A percentile compares a stretch with the other conserved stretches of the same genome.
These are phyloP conservation scores for Scedosporium boydii DNA, from an alignment of 2,329 filamentous ascomycete genomes.

Conservation along the genomic window DNA sequence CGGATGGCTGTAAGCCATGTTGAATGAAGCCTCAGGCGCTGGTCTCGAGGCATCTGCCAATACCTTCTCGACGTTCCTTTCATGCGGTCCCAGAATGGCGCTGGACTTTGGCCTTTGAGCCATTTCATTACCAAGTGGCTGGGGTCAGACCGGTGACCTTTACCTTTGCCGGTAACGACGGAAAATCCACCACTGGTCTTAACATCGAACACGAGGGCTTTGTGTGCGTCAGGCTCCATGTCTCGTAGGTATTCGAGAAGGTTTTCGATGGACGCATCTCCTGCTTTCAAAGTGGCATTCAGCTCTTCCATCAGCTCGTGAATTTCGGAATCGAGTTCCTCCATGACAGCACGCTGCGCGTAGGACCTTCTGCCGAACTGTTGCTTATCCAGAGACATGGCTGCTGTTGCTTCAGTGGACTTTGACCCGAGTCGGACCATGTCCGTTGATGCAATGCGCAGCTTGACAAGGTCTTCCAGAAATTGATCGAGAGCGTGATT, in stretches of 20 bases:
- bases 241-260: conserved; percentile 9
- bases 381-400: conserved; percentile 36
- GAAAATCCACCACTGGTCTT: conserved; percentile 2
- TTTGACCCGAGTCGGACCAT: conserved; percentile 60
- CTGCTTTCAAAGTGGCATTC: conserved; percentile 9
- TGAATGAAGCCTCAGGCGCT: conserved; percentile 24
- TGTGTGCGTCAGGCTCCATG: not conserved
- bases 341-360: conserved; percentile 17
- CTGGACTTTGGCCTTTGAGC: conserved; percentile 34
- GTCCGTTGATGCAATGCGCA: conserved; percentile 38
- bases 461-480: conserved; percentile 51
- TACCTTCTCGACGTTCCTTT: conserved; percentile 21
- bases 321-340: conserved; percentile 25
- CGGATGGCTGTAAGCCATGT: conserved; percentile 37
- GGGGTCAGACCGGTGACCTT: not conserved
- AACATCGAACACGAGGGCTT: not conserved
- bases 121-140: conserved; percentile 47
- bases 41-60: conserved; percentile 39
- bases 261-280: not conserved
- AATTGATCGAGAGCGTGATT: conserved; percentile 61
- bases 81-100: conserved; percentile 25
- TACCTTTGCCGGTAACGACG: not conserved
- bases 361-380: not conserved
- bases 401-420: conserved; percentile 35
- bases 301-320: conserved; percentile 27